A percentile compares a stretch with the other conserved stretches of the same genome.
Evolutionary conservation across 805 yeast genomes (phyloP).

Genomic region (Danielozyma ontarioensis): DNA sequence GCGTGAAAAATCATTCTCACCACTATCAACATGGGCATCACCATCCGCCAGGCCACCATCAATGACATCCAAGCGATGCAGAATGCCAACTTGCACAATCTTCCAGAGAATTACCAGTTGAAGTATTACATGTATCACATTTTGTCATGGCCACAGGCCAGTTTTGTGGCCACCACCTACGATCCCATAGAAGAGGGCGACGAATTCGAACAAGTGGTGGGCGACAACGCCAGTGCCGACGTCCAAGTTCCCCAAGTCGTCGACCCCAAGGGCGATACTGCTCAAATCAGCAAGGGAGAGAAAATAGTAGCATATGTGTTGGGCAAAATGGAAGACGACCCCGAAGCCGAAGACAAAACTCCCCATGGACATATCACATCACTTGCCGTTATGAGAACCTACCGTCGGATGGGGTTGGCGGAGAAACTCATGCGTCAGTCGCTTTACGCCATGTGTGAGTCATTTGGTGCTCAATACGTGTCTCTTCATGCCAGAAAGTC

Average conservation of each 20-base stretch:
- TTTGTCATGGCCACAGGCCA: conserved; percentile 95
- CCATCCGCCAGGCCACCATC: conserved; percentile 82
- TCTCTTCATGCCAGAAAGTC: conserved; percentile 91
- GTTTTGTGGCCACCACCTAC: conserved; percentile 87
- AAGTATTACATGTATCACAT: conserved; percentile 93
- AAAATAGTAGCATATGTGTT: conserved; percentile 93
- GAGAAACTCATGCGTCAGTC: conserved; percentile 86
- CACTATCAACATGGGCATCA: conserved; percentile 64
- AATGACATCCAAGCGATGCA: conserved; percentile 92
- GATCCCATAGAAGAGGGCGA: conserved; percentile 36
- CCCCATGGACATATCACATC: conserved; percentile 94
- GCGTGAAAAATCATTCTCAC: not conserved
- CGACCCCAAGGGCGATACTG: conserved; percentile 54
- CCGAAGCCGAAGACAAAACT: conserved; percentile 64
- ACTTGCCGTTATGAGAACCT: conserved; percentile 90
- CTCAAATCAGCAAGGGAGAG: conserved; percentile 63
- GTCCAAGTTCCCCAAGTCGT: conserved; percentile 9
- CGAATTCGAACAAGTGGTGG: conserved; percentile 17
- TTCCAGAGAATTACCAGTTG: conserved; percentile 91
- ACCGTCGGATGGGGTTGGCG: conserved; percentile 92
- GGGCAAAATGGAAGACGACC: conserved; percentile 96
- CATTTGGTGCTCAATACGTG: conserved; percentile 76
- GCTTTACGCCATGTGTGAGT: conserved; percentile 73
- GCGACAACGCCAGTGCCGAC: conserved; percentile 16
- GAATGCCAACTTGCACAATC: conserved; percentile 82